Base-by-base conservation (phyloP, 2,329 filamentous ascomycete genomes). In the Aureobasidium subglaciale region DNA sequence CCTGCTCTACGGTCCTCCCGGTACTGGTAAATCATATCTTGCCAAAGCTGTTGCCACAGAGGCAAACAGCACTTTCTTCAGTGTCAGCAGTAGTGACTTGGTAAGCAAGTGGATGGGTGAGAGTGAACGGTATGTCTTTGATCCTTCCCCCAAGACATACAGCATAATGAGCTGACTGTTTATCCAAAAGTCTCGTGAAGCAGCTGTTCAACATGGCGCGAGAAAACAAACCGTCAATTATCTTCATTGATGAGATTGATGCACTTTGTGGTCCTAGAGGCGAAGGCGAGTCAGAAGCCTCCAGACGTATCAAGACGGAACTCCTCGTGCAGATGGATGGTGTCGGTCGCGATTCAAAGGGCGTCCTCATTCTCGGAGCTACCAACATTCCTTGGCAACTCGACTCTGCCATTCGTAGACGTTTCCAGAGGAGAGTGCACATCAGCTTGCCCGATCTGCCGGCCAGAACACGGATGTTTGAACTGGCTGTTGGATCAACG, bases 61-160 rank as follows among this genome's bases (percentile, higher is more conserved):
- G 73, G 93, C 93, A 58, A 97, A 99, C 73, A 96, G 91, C 73
- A 97, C 93, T 3, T 99, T 99, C 70, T 99, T 99, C 80, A 96
- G 90, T 67, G 92, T 99, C 62, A 95, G 89, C 74, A 95, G 89
- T 78, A 95, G 90, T 68, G 93, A 99, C 70, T 72, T 99, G 71
- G 93, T 99, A 59, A 96, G 90, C 71, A 99, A 99, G 70, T 99
- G 93, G 93, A 99, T 99, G 93, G 93, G 93, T 76, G 93, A 99
- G 74, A 95, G 88, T 78, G 93, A 99, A 83, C 84, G 90, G 89
- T 95, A 75, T 46, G 78, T 64, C 15, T 5, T 40, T 60, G 63
- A 27, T 64, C 49, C 6, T 13, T 9, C 27, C 25, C 16, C 9
- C 3, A 38, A 27, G 13, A 25, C 8, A 32, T n/a, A n/a, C n/a